Evolutionary conservation across 2,329 filamentous ascomycete genomes (phyloP), one percentile per base, ranked within the genome.

Genomic region (Trichoderma sp.): DNA sequence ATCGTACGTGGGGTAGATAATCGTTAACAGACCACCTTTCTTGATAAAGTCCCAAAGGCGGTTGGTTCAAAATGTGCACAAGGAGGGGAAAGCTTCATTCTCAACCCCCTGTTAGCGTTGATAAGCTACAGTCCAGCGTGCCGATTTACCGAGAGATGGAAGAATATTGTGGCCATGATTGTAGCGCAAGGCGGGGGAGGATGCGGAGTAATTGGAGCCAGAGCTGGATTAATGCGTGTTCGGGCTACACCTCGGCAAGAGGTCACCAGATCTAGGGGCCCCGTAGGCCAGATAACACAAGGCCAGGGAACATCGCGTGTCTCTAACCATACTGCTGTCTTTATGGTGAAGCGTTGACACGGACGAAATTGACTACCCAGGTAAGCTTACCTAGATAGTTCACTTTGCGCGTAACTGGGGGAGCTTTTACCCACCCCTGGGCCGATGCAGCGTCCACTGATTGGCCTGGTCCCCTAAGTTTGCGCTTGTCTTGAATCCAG

Each of bases 131-230:
- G 17, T 23, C 32, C 50, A 58, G 17, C 15, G 64, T 67, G 64
- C 64, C 64, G 64, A 43, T 57, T 67, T 67, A 57, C 64, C 64
- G 64, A 67, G 32, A 58, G 64, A 58, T 30, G 64, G 64, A 58
- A 43, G 50, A 58, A 43, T 67, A 58, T 57, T 57, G 50, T 20
- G 17, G 50, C 50, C 15, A 26, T 43, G 23, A 67, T 47, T 26
- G 32, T n/a, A 30, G 5, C 9, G 6, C 32, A 36, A 58, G 50
- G 50, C 50, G 50, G 64, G 64, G 64, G 50, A 55, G 12, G 28
- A 67, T 66, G 63, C 63, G 63, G 63, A 66, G 63, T 62, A 66
- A 66, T 23, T 55, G n/a, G 63, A 36, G 30, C 58, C 20, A 55
- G 13, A 36, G 7, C 43, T 55, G 13, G 8, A 17, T 66, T 55